Evolutionary conservation across 169 alveolate genomes (phyloP), one percentile per base, ranked within the genome.

Genomic region (Plasmodium sp.): DNA sequence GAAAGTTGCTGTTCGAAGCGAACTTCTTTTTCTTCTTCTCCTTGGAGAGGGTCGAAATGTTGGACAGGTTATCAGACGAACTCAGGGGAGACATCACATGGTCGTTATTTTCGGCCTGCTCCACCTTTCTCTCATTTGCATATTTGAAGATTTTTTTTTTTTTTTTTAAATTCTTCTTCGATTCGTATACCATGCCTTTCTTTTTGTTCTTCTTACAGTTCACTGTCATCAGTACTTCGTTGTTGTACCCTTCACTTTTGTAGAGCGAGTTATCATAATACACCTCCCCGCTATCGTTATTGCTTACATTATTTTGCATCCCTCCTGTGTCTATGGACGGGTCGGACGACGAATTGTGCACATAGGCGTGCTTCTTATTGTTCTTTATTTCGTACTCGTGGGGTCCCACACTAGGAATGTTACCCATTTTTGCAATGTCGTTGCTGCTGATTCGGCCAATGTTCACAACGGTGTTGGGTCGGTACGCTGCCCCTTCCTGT

Each of bases 101-200:
- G 27, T 73, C 83, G 45, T 73, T 67, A 84, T 43, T 84, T 58
- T 77, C 93, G 1, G 22, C 5, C 48, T 54, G 43, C 12, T 90
- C 56, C 81, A 39, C 36, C 36, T 90, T 67, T 58, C 73, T 9
- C 27, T 80, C 94, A 90, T 80, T 84, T 39, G 71, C n/a, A 74
- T 34, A 79, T 67, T 90, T 79, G 51, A 90, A 41, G 62, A 80
- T 90, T 80, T 90, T 90, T 80, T 90, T 88, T 62, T 88, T 88
- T 88, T 80, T 88, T 58, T 88, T 88, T 80, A 88, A 88, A 88
- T 73, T 88, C 22, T 41, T 71, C 45, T 88, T 88, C 18, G 86
- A 51, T 33, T 85, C 93, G 80, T 85, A 72, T 1, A 73, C 62
- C 36, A 85, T 74, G 10, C 77, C 81, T 75, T 85, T 85, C 36